Evolutionary conservation across 2,329 filamentous ascomycete species (phyloP).

Genomic region (Colletotrichum sp.): DNA sequence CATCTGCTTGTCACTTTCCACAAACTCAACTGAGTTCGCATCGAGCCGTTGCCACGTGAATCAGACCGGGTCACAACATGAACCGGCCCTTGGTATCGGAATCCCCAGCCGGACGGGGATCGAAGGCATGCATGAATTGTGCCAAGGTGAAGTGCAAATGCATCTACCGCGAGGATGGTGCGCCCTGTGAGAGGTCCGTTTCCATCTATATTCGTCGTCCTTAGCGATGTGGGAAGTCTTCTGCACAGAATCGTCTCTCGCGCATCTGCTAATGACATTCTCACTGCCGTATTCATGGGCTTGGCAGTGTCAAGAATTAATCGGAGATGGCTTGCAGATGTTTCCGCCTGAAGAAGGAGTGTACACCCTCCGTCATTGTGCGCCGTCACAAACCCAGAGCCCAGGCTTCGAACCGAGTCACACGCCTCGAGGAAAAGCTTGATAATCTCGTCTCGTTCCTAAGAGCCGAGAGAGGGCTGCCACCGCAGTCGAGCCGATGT

Average conservation of each 20-base stretch:
- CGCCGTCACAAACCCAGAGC: background rate
- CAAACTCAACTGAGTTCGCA: fast-evolving
- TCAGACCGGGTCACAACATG: background rate
- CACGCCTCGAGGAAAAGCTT: background rate
- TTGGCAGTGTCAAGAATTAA: fast-evolving
- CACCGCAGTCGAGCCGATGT: too few species aligned
- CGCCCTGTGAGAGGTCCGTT: background rate
- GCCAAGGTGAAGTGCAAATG: background rate
- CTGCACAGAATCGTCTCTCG: background rate
- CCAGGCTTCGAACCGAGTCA: background rate
- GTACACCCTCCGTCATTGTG: background rate
- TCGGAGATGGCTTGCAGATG: background rate
- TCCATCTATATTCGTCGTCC: fast-evolving
- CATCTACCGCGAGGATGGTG: background rate
- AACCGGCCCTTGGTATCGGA: background rate
- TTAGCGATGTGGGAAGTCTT: fast-evolving
- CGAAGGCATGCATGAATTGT: background rate
- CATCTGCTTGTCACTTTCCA: background rate
- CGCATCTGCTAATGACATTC: fast-evolving
- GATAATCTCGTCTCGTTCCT: background rate
- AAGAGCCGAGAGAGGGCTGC: background rate
- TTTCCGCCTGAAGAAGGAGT: background rate
- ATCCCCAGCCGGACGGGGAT: background rate
- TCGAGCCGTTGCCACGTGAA: background rate
- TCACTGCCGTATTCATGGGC: background rate